Evolutionary conservation across 495 filamentous ascomycete species (phyloP), one percentile per base, ranked within the genome.

Genomic region (Collariella sp.): DNA sequence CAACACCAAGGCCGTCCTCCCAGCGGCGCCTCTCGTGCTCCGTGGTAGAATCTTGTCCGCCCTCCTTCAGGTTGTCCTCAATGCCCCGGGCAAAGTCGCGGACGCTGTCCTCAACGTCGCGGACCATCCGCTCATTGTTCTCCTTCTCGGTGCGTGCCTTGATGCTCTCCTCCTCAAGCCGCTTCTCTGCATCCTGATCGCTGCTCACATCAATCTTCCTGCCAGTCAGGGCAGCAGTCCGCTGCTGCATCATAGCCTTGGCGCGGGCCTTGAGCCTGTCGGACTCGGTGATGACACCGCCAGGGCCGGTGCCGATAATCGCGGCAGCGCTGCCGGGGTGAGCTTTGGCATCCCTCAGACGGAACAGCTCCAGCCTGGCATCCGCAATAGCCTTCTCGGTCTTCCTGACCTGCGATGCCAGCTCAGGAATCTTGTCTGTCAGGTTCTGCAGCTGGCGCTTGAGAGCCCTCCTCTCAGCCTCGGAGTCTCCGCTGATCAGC

Each of bases 201-300:
- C 79, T 78, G 45, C 70, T 72, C 11, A 75, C 68, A 19, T 83
- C 79, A 23, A 83, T 70, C 58, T 89, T 87, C 65, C 83, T 86
- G 35, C 94, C 94, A 41, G 89, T 87, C 59, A 99, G 72, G 35
- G 91, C 91, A 46, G 94, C 94, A 60, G 91, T 87, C 39, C 91
- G 85, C 56, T 95, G 90, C 72, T 97, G 91, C 93, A 99, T 96
- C 80, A 95, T 93, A 36, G 91, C 91, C 68, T 88, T 95, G 31
- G 94, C 91, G 46, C 91, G 83, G 20, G 94, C 94, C 70, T 96
- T 96, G 46, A 97, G 82, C 24, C 91, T 79, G 70, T 99, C 94
- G 0, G 88, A 84, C 68, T 99, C 94, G 20, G 94, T 99, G 41
- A 99, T 78, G 45, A 82, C 71, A 36, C 94, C 94, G 50, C 94